Evolutionary conservation across 495 filamentous ascomycete genomes (phyloP).

Genomic region (Penicillium psychrofluorescens): DNA sequence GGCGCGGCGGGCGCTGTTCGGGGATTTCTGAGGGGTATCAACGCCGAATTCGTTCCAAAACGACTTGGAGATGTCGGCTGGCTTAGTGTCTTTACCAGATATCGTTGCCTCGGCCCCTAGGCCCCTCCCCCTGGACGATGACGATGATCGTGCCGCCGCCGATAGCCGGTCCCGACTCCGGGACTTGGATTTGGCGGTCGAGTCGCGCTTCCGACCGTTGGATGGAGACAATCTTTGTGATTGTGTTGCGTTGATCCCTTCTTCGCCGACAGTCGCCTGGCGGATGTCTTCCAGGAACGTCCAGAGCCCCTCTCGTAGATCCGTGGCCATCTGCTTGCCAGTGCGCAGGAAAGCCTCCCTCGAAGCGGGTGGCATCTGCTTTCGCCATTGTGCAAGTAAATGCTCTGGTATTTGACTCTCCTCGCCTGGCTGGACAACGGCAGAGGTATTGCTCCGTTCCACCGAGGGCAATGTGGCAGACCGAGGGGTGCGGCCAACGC

Average conservation of each 20-base stretch:
- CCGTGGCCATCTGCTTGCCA: constrained; percentile 82
- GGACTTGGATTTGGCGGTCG: constrained; percentile 29
- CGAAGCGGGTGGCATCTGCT: constrained; percentile 38
- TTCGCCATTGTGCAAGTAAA: constrained; percentile 31
- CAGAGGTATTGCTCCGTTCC: constrained; percentile 22
- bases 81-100: constrained; percentile 43
- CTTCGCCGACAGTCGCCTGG: constrained; percentile 92
- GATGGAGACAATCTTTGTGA: constrained; percentile 23
- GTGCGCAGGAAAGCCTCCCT: constrained; percentile 55
- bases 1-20: constrained; percentile 22
- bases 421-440: constrained; percentile 12
- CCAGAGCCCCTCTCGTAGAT: constrained; percentile 86
- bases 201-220: constrained; percentile 24
- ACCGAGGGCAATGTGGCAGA: constrained; percentile 41
- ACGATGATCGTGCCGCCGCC: constrained; percentile 30
- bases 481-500: constrained; percentile 33
- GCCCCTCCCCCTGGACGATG: constrained; percentile 25
- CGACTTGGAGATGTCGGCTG: constrained; percentile 37
- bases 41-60: constrained; percentile 50
- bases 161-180: constrained; percentile 34
- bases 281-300: constrained; percentile 93
- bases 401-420: constrained; percentile 25
- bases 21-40: constrained; percentile 43
- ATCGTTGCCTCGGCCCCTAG: constrained; percentile 22
- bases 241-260: constrained; percentile 59